Evolutionary conservation across 495 filamentous ascomycete species (phyloP), one percentile per base, ranked within the genome.

Genomic region (Extremus antarcticus): DNA sequence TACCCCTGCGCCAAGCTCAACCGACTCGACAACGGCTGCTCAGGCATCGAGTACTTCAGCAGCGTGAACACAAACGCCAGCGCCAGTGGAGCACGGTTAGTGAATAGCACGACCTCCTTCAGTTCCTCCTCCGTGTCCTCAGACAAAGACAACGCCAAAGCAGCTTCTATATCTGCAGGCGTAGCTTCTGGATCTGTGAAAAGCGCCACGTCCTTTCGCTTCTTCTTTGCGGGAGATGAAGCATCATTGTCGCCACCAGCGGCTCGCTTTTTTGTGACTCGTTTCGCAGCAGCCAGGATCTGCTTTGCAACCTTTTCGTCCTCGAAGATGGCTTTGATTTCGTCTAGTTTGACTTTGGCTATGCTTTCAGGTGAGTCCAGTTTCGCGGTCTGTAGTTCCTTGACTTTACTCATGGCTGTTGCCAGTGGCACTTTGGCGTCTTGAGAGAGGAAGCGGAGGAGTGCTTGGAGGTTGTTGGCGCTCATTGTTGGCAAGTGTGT

Each of bases 71-170:
- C 85, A 68, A 91, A 92, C 7, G 88, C 88, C 17, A 94, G 71
- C 10, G 91, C 83, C 23, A 94, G 71, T 4, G 88, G 88, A 13
- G 88, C 88, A 35, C 88, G 73, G 63, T 92, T 94, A 10, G 86
- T 91, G 43, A 80, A 68, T 0, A 94, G 59, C 13, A 76, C 68
- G n/a, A 75, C 78, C 10, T 70, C 63, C 3, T 69, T 68, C 11
- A 91, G 76, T 32, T 75, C 70, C 21, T 81, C 77, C 62, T 88
- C 85, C 23, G 78, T 73, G 22, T 63, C 68, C 25, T 64, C 68
- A 7, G 70, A 52, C 2, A 74, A 62, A 0, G 86, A 86, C 2
- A 94, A 73, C 13, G 73, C 70, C 1, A 91, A 75, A 0, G 83
- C 79, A 2, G 69, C 72, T 71, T 91, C 87, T 25, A 82, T 70